Evolutionary conservation across 208 protist genomes (phyloP).

Genomic region (Blastocrithidia nonstop): DNA sequence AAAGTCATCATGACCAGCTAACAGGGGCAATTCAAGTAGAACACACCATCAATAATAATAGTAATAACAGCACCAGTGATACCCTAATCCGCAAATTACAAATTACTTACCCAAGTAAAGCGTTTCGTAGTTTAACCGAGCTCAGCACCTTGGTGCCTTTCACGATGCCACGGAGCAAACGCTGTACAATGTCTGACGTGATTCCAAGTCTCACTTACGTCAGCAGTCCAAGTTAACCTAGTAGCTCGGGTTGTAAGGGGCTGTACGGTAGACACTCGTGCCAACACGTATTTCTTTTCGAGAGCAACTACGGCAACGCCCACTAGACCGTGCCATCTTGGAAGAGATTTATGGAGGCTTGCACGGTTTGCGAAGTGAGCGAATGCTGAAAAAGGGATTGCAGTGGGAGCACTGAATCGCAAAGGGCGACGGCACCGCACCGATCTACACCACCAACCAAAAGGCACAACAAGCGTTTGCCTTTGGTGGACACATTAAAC

Average conservation of each 20-base stretch:
- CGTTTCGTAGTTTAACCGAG: slow-evolving; percentile 23
- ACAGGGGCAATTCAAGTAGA: too few species aligned
- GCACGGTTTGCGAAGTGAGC: slow-evolving; percentile 70
- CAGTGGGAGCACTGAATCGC: slow-evolving; percentile 86
- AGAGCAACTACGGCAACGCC: slow-evolving; percentile 49
- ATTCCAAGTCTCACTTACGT: slow-evolving; percentile 61
- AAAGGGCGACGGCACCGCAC: slow-evolving; percentile 78
- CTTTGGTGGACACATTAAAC: slow-evolving; percentile 50
- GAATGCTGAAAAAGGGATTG: slow-evolving; percentile 65
- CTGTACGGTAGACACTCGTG: slow-evolving; percentile 48
- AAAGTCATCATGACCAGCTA: too few species aligned
- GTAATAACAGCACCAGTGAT: not conserved
- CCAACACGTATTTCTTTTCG: slow-evolving; percentile 45
- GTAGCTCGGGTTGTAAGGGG: slow-evolving; percentile 63
- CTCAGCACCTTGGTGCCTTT: slow-evolving; percentile 42
- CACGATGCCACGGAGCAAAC: slow-evolving; percentile 10
- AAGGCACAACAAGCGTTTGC: slow-evolving; percentile 82
- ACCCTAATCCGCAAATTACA: slow-evolving; percentile 6
- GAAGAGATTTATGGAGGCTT: slow-evolving; percentile 81
- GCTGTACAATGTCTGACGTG: slow-evolving; percentile 33
- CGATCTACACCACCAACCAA: slow-evolving; percentile 55
- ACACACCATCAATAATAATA: slow-evolving; percentile 1
- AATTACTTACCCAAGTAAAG: slow-evolving; percentile 25
- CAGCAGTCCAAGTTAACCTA: slow-evolving; percentile 49
- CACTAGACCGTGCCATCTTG: slow-evolving; percentile 72